Conservation (phyloP, 2,329 filamentous ascomycete species). For the Arachnomyces sp. region DNA sequence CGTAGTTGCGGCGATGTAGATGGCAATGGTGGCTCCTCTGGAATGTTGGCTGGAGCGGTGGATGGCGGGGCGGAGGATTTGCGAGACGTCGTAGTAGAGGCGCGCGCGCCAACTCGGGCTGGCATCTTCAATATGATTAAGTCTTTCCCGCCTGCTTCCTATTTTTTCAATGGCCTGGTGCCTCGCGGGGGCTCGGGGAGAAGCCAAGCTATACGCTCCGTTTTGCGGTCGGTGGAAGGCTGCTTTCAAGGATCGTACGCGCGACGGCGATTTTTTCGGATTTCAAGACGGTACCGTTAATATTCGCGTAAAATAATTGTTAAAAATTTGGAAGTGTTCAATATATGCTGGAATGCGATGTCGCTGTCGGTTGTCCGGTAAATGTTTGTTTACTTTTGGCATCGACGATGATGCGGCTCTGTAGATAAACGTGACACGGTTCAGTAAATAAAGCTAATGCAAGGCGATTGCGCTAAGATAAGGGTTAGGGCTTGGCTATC, state of each 20-base stretch:
- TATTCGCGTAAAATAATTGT: too few species aligned
- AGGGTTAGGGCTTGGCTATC: constrained; percentile 21
- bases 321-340: too few species aligned
- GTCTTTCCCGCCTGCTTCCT: too few species aligned
- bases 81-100: constrained; percentile 28
- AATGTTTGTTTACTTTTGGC: constrained; percentile 5
- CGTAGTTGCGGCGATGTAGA: constrained; percentile 51
- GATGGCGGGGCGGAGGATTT: constrained; percentile 53
- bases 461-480: constrained; percentile 21
- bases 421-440: constrained; percentile 31
- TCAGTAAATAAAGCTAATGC: constrained; percentile 21
- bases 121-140: constrained; percentile 22
- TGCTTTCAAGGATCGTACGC: too few species aligned
- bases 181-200: too few species aligned
- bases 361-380: too few species aligned
- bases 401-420: background rate
- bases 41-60: constrained; percentile 56
- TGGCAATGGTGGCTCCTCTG: constrained; percentile 50
- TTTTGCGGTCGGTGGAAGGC: too few species aligned
- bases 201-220: too few species aligned
- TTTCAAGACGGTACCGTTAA: too few species aligned
- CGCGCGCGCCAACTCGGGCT: constrained; percentile 29
- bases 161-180: too few species aligned
- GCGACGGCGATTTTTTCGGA: too few species aligned
- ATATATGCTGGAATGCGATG: too few species aligned